Evolutionary conservation across 768 basidiomycete species (phyloP), one percentile per base, ranked within the genome.

Genomic region (Boletus huronensis): DNA sequence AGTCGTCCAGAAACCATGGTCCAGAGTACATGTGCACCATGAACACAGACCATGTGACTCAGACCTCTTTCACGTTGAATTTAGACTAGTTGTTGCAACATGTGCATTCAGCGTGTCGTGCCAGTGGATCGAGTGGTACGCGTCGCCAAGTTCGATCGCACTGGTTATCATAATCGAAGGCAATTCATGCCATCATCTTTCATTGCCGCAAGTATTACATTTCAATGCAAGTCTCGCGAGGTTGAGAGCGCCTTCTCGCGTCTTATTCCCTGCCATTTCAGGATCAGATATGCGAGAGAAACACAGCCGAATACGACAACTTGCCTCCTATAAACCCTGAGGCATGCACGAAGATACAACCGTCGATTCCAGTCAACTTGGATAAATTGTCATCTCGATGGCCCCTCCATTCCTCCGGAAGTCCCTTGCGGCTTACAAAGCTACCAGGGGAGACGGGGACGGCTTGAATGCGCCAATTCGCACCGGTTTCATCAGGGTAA

Each of bases 251-350:
- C 96, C 96, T 38, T 90, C 90, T 74, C 83, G 90, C 2, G 94
- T 93, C 70, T 88, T 85, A 71, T 95, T 94, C 25, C 90, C 91
- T 93, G 58, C 5, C 40, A 52, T 46, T 58, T 36, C 29, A 56
- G 34, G 50, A 47, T 65, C 26, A 68, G 51, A 36, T 44, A 28
- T 32, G 17, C 21, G 26, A n/a, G 21, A 45, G 21, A 46, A 34
- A 44, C 6, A 48, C 29, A 28, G 28, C 49, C 43, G 11, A 52
- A 54, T 51, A 53, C 31, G 29, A 26, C 35, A 28, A 66, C 82
- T 57, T 58, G 85, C 94, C 94, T 64, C 97, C 97, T 65, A 94
- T 98, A 70, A 99, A 99, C 8, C 97, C 97, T 54, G 88, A 89
- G 1, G 95, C 93, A 72, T 99, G 97, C 25, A 95, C 85, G 65